phyloP scores from a whole-genome alignment of 805 yeast genomes.

The Kuraishia piskuri region DNA sequence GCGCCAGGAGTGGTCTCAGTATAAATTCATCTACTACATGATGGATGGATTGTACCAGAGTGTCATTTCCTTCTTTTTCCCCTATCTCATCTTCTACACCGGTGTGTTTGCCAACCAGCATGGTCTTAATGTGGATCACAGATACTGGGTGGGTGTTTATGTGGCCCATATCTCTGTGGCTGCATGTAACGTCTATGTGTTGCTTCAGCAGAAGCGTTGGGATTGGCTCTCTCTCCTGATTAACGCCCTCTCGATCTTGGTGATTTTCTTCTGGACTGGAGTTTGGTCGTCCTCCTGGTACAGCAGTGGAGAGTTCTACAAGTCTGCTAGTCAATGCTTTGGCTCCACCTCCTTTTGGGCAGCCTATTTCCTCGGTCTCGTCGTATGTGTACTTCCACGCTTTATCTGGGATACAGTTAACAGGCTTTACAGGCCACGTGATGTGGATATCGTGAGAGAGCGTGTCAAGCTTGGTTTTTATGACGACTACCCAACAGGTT shows the following conservation, averaged over 20 bases:
- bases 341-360: conserved; percentile 65
- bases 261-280: conserved; percentile 74
- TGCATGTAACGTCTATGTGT: conserved; percentile 56
- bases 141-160: conserved; percentile 65
- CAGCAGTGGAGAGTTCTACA: conserved; percentile 50
- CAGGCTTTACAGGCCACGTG: conserved; percentile 50
- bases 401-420: conserved; percentile 40
- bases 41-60: conserved; percentile 68
- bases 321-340: conserved; percentile 53
- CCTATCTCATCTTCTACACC: conserved; percentile 44
- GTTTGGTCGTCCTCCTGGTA: conserved; percentile 51
- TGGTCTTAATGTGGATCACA: conserved; percentile 54
- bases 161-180: conserved; percentile 54
- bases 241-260: conserved; percentile 41
- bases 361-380: conserved; percentile 43
- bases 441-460: conserved; percentile 67
- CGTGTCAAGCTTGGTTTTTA: conserved; percentile 44
- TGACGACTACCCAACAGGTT: conserved; percentile 36
- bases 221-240: conserved; percentile 59
- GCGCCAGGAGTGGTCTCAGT: conserved; percentile 52
- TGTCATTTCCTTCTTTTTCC: conserved; percentile 58
- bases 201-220: conserved; percentile 69
- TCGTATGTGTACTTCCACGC: conserved; percentile 53
- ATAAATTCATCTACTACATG: conserved; percentile 54
- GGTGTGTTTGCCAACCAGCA: conserved; percentile 27